Conservation (phyloP, 805 yeast genomes). For the Clavispora santaluciae region DNA sequence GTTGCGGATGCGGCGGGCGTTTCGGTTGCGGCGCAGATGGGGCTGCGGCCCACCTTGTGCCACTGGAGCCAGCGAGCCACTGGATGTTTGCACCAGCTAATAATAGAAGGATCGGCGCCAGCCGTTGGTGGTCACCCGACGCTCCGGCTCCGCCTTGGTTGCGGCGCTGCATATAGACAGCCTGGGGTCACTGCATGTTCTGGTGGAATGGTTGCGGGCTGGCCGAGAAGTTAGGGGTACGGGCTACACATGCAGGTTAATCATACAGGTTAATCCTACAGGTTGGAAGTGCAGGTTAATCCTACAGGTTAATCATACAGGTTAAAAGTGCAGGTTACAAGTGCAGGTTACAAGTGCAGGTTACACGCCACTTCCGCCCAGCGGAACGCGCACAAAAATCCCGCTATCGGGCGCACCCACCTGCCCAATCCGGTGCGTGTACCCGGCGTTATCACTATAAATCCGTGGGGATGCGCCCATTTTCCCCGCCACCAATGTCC, state of each 20-base stretch:
- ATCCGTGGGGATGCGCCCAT: neutral
- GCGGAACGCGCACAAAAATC: neutral
- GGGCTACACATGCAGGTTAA: neutral
- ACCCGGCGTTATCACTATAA: slow-evolving; percentile 1
- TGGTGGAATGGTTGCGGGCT: too few relatives aligned
- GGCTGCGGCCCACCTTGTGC: too few relatives aligned
- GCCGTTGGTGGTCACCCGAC: too few relatives aligned
- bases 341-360: neutral
- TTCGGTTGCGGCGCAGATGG: too few relatives aligned
- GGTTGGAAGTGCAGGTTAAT: neutral
- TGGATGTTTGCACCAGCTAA: too few relatives aligned
- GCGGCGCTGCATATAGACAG: too few relatives aligned
- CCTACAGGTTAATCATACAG: neutral
- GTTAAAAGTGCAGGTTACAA: neutral
- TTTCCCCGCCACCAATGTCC: slow-evolving; percentile 10
- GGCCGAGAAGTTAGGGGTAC: too few relatives aligned
- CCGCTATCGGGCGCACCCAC: slow-evolving; percentile 1
- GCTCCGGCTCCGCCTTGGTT: too few relatives aligned
- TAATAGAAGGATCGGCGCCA: too few relatives aligned
- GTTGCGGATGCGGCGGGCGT: too few relatives aligned
- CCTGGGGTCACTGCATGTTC: too few relatives aligned
- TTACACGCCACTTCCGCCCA: neutral
- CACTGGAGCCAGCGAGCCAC: too few relatives aligned
- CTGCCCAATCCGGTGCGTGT: neutral
- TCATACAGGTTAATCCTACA: neutral